phyloP scores from a whole-genome alignment of 805 yeast genomes.

The Candida jianshihensis region DNA sequence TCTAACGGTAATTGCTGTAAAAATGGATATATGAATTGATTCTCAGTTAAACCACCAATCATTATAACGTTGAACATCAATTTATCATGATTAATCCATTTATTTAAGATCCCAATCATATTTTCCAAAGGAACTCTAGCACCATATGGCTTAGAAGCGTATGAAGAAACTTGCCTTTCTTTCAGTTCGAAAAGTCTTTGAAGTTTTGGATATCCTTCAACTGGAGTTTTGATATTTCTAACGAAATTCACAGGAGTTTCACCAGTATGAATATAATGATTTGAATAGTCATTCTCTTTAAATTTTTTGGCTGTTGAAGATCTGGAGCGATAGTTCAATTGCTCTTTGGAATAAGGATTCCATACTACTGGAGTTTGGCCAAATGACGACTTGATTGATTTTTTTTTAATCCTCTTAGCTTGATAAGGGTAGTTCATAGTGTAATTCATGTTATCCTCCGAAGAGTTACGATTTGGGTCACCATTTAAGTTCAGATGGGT shows the following conservation, averaged over 20 bases:
- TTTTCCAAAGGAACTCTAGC: constrained; percentile 42
- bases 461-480: no score
- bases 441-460: no score
- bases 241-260: constrained; percentile 57
- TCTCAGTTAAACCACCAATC: constrained; percentile 81
- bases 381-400: background rate
- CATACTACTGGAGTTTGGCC: constrained; percentile 2
- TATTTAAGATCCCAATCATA: constrained; percentile 49
- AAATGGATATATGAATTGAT: constrained; percentile 58
- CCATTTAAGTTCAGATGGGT: no score
- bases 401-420: no score
- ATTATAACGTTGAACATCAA: constrained; percentile 82
- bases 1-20: constrained; percentile 64
- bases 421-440: no score
- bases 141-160: constrained; percentile 63
- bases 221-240: constrained; percentile 57
- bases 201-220: constrained; percentile 82
- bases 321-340: constrained; percentile 4
- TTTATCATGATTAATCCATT: constrained; percentile 53
- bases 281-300: constrained; percentile 67
- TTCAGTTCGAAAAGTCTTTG: constrained; percentile 64
- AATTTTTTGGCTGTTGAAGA: constrained; percentile 14
- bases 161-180: constrained; percentile 42
- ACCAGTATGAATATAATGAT: constrained; percentile 58
- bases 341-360: constrained; percentile 5